These are phyloP conservation scores for Lichtheimia corymbifera DNA, from an alignment of 371 early-diverging fungal species.

Conservation along the genomic window DNA sequence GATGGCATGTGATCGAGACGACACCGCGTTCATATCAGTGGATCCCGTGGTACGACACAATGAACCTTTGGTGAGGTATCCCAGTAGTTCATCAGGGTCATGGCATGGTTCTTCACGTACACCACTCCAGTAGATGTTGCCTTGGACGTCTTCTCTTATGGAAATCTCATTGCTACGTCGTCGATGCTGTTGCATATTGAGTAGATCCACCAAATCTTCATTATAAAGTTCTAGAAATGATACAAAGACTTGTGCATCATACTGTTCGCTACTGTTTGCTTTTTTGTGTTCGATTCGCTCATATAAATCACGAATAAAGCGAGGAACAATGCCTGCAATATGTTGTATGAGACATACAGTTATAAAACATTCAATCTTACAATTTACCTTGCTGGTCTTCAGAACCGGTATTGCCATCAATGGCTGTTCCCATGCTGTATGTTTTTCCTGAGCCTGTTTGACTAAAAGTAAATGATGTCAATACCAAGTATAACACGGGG, in stretches of 20 bases:
- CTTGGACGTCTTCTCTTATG: conserved; percentile 91
- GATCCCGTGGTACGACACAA: conserved; percentile 90
- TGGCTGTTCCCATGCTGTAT: conserved; percentile 30
- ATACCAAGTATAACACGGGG: conserved; percentile 4
- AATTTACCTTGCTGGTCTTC: conserved; percentile 19
- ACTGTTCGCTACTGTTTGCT: conserved; percentile 13
- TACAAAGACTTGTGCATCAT: conserved; percentile 62
- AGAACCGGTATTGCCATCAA: conserved; percentile 23
- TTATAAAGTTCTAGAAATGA: conserved; percentile 97
- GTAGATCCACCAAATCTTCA: conserved; percentile 90
- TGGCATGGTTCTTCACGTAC: conserved; percentile 80
- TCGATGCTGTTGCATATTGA: conserved; percentile 41
- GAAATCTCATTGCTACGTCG: conserved; percentile 26
- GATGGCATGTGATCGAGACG: conserved; percentile 98
- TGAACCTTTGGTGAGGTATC: conserved; percentile 75
- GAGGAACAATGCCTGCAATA: conserved; percentile 81
- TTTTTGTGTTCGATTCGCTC: conserved; percentile 27
- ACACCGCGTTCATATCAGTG: conserved; percentile 96
- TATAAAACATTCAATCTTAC: neutral
- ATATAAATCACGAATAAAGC: conserved; percentile 77
- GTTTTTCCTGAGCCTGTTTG: conserved; percentile 45
- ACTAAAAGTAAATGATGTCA: conserved; percentile 1
- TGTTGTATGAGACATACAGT: neutral
- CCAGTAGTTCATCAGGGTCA: conserved; percentile 77
- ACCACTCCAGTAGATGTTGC: conserved; percentile 89